Base-by-base conservation (phyloP, 768 basidiomycete genomes). In the Dentipellis sp. region DNA sequence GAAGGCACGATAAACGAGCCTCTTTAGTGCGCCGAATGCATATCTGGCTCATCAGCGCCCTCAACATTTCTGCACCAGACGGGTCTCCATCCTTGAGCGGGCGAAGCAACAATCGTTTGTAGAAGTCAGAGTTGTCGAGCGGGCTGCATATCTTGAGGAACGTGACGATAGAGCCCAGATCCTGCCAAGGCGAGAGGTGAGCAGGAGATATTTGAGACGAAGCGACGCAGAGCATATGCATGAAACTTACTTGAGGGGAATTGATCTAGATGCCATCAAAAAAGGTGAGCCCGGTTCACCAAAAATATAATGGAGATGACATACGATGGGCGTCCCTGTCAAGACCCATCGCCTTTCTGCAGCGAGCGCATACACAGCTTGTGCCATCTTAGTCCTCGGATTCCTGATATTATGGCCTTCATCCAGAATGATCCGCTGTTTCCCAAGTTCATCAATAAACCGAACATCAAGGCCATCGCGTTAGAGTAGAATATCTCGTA, bases 321-420 rank as follows among this genome's bases (percentile, higher is more conserved):
- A 71, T 68, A 94, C 89, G 57, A 97, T 94, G 0, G 94, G 94
- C 8, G 94, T 97, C 29, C 92, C 91, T 23, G 82, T 83, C 53
- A 91, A 71, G 4, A 82, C 79, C 90, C 90, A 92, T 48, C 90
- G 84, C 58, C 85, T 80, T 61, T 92, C 79, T 0, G 85, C 86
- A 16, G 70, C 69, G 21, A 92, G 71, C 16, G 68, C 80, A 56
- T 75, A 82, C 1, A 84, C 81, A 0, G 88, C 84, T 62, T 77
- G 74, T 9, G 89, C 78, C 80, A 88, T 90, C 72, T 93, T 91
- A 0, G 93, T 91, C 67, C 78, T 86, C 2, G 88, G 80, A 66
- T 95, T 97, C 52, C 91, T 82, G 59, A 97, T 86, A 22, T 66
- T 83, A 65, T 97, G 94, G 0, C 91, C 94, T 70, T 97, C 94